Evolutionary conservation across 495 filamentous ascomycete species (phyloP).

Genomic region (Mytilinidion resinicola): DNA sequence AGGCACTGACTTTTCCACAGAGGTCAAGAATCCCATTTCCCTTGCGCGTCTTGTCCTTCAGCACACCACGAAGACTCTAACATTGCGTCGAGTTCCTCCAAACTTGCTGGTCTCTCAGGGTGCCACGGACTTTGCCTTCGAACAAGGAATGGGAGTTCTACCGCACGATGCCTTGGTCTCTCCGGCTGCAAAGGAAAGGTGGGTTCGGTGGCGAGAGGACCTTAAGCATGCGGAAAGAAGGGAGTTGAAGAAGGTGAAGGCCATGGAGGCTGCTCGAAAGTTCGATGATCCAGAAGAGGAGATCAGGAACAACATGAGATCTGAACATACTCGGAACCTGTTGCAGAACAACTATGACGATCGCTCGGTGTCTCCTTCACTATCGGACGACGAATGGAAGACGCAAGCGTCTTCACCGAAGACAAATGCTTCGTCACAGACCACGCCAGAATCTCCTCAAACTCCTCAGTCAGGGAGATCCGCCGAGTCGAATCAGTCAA

Average conservation of each 20-base stretch:
- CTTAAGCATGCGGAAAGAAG: constrained; percentile 50
- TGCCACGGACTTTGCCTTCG: constrained; percentile 74
- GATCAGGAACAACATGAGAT: constrained; percentile 20
- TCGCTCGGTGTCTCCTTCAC: constrained; percentile 19
- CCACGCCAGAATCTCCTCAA: constrained; percentile 3
- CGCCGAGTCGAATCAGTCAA: neutral
- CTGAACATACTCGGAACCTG: constrained; percentile 28
- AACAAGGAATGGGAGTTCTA: constrained; percentile 63
- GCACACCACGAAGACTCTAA: constrained; percentile 60
- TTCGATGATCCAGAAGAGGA: constrained; percentile 47
- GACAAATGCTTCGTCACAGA: neutral
- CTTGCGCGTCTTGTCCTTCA: constrained; percentile 79
- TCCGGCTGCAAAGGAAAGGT: constrained; percentile 65
- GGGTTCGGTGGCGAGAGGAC: constrained; percentile 68
- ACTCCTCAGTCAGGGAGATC: neutral
- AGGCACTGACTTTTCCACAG: constrained; percentile 42
- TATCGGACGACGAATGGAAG: constrained; percentile 11
- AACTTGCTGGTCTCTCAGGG: constrained; percentile 84
- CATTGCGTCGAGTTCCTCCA: constrained; percentile 80
- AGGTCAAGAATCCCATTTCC: constrained; percentile 85
- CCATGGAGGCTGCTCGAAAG: constrained; percentile 51
- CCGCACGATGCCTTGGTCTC: constrained; percentile 70
- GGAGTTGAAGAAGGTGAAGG: constrained; percentile 32
- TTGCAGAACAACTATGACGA: constrained; percentile 23
- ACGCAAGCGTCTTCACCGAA: constrained; percentile 10